Conservation (phyloP, 169 alveolate species). For the Plasmodium adleri region DNA sequence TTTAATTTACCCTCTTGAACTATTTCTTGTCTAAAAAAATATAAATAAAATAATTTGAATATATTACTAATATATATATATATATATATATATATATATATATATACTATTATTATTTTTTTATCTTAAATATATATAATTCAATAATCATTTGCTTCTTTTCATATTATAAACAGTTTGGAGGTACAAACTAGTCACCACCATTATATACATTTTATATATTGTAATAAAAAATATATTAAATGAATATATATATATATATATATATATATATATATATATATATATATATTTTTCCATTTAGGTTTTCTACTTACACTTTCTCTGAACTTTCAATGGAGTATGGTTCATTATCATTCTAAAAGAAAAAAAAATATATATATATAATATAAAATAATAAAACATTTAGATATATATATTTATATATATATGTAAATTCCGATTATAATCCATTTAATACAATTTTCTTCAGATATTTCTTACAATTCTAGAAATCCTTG, state of each 20-base stretch:
- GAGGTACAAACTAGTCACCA: too few relatives aligned
- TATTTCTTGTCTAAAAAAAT: constrained; percentile 37
- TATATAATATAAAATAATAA: neutral
- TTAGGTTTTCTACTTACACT: constrained; percentile 39
- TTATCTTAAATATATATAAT: neutral
- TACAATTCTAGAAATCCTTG: constrained; percentile 51
- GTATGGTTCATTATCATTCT: constrained; percentile 59
- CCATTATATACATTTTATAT: too few relatives aligned
- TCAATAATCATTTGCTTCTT: too few relatives aligned
- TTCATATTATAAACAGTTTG: too few relatives aligned
- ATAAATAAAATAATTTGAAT: neutral
- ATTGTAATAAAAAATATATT: too few relatives aligned
- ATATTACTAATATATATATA: too few relatives aligned
- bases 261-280: constrained; percentile 4
- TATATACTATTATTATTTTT: neutral
- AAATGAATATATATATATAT: constrained; percentile 1
- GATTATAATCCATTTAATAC: neutral
- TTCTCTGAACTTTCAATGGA: constrained; percentile 72
- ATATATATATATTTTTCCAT: neutral
- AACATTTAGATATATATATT: neutral
- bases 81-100: too few relatives aligned
- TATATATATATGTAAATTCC: neutral
- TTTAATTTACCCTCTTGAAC: constrained; percentile 70
- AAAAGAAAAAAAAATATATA: constrained; percentile 22
- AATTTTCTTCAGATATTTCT: neutral